Evolutionary conservation across 2,329 filamentous ascomycete species (phyloP), one percentile per base, ranked within the genome.

Genomic region (Calonectria fujianensis): DNA sequence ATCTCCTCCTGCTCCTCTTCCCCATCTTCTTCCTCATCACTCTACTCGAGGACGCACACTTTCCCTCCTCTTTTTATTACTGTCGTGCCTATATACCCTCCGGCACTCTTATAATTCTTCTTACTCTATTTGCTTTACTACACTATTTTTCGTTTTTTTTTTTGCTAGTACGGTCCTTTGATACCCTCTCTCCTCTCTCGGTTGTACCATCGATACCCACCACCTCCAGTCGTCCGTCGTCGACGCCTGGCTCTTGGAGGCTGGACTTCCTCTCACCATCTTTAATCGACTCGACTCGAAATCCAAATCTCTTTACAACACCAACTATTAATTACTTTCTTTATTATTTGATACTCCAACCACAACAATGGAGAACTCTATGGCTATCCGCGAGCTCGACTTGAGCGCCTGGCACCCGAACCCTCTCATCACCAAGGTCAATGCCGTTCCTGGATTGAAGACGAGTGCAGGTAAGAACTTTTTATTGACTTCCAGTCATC

Each of bases 391-490:
- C 78, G 88, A 90, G 85, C 86, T 90, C 77, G 86, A 90, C 79
- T 82, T 91, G 79, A 87, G 87, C 76, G 84, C 85, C 70, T 88
- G 85, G 75, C 84, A 87, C 71, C 84, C 86, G 57, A 87, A 85
- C 77, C 88, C 88, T 65, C 86, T 91, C 77, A 87, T 88, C 70
- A 88, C 91, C 82, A 87, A 87, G 78, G 87, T 92, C 83, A 91
- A 89, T 81, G 85, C 88, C 51, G 88, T 92, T 52, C 90, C 91
- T 3, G 91, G 88, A 39, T 84, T 92, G 69, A 91, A 89, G 81
- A 91, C 90, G 75, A 92, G 90, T 82, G 88, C 91, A 82, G 90
- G 91, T 92, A 83, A 89, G 90, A 85, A 69, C 66, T 41, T 41
- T 70, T 75, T 72, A 66, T 48, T 20, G 7, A 24, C 16, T 72